These are phyloP conservation scores for Priceomyces fermenticarens DNA, from an alignment of 805 yeast genomes.

Conservation along the genomic window DNA sequence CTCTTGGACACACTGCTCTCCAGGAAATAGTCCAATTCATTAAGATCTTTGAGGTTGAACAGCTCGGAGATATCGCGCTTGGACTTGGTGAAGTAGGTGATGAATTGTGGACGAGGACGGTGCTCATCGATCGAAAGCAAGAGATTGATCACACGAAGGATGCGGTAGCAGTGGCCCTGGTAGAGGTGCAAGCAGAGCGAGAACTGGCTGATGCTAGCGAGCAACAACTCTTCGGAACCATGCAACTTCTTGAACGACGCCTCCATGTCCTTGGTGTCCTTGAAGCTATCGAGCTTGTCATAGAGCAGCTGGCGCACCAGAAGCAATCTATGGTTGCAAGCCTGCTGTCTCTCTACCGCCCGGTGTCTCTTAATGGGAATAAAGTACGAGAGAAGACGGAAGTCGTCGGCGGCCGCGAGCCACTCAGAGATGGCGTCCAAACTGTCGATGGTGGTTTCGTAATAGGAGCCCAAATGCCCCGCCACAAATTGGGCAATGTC, in stretches of 20 bases:
- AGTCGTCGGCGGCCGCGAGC: conserved; percentile 28
- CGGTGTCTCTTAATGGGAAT: conserved; percentile 10
- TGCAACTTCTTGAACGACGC: conserved; percentile 5
- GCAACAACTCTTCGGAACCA: conserved; percentile 21
- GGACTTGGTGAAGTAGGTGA: conserved; percentile 14
- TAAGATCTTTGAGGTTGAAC: background rate
- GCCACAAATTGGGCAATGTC: conserved; percentile 17
- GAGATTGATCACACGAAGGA: conserved; percentile 15
- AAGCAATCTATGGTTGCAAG: conserved; percentile 11
- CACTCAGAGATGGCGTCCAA: conserved; percentile 18
- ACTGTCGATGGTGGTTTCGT: conserved; percentile 14
- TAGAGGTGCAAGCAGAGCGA: conserved; percentile 18
- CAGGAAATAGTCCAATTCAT: conserved; percentile 6
- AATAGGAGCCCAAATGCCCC: conserved; percentile 13
- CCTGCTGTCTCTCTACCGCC: conserved; percentile 13
- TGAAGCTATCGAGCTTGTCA: conserved; percentile 8
- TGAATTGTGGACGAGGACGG: conserved; percentile 17
- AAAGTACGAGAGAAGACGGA: conserved; percentile 15
- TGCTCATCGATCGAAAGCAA: conserved; percentile 18
- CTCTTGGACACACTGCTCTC: conserved; percentile 13
- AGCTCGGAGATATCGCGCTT: conserved; percentile 5
- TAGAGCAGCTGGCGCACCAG: conserved; percentile 10
- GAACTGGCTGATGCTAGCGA: conserved; percentile 23
- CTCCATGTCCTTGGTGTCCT: conserved; percentile 5
- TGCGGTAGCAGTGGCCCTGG: conserved; percentile 12